Base-by-base conservation (phyloP, 805 yeast genomes). In the Barnettozyma californica region DNA sequence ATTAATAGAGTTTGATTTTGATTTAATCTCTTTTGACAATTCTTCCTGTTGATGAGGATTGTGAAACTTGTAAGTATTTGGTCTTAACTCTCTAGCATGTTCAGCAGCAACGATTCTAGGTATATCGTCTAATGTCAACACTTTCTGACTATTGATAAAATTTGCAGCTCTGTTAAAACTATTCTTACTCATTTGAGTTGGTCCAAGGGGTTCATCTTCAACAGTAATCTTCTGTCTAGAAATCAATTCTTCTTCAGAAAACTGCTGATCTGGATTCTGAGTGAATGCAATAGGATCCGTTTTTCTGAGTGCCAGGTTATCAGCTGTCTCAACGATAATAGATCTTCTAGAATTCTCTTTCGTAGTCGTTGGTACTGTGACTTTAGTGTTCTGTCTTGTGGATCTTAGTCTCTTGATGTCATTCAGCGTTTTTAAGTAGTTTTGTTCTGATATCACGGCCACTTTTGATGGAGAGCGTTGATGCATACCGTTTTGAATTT, bases 71-170 rank as follows among this genome's bases (percentile, higher is more conserved):
- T 85, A 91, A 0, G 97, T 96, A 65, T 90, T 90, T 2, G 97
- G 97, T 49, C 96, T 76, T 60, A 87, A 84, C 52, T 88, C 96
- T 53, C 97, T 74, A 0, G 98, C 96, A 65, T 92, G 97, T 59
- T 94, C 97, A 9, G 96, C 92, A 2, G 97, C 96, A 8, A 94
- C 97, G 61, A 94, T 92, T 55, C 98, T 76, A 8, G 98, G 96
- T 58, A 94, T 94, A 66, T 94, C 99, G 66, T 94, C 98, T 57
- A 94, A 75, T 0, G 97, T 92, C 46, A 94, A 76, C 0, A 92
- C 84, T 56, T 86, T 87, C 56, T 92, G 95, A 59, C 81, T 86
- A 58, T 84, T 80, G 47, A 90, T 75, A 43, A 87, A 72, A 55
- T 80, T 84, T 1, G 90, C 79, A 0, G 92, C 85, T 16, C 85